phyloP scores from a whole-genome alignment of 73 alveolate species.

The Paramecium sexaurelia region DNA sequence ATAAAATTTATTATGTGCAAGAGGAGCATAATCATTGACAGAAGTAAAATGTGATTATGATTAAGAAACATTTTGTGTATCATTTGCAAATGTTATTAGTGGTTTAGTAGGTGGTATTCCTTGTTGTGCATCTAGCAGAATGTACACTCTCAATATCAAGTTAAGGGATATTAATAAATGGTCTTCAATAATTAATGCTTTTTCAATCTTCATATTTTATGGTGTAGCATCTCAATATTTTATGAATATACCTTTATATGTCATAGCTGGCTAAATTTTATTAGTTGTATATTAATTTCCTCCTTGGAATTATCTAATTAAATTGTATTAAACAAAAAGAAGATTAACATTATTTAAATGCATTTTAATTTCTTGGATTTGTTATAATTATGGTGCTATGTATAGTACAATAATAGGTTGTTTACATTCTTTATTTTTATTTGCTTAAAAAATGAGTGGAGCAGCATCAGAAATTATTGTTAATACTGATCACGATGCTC shows the following conservation, averaged over 20 bases:
- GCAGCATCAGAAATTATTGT: slow-evolving; percentile 55
- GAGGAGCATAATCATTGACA: slow-evolving; percentile 20
- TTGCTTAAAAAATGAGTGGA: slow-evolving; percentile 47
- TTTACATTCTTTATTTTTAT: slow-evolving; percentile 2
- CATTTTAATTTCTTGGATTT: neutral
- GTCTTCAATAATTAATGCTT: slow-evolving; percentile 55
- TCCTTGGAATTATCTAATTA: slow-evolving; percentile 12
- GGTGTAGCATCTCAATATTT: neutral
- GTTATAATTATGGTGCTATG: slow-evolving; percentile 35
- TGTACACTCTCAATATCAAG: slow-evolving; percentile 29
- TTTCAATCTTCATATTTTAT: slow-evolving; percentile 31
- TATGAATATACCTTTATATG: slow-evolving; percentile 38
- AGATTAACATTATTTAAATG: slow-evolving; percentile 43
- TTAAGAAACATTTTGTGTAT: slow-evolving; percentile 53
- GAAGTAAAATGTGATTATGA: slow-evolving; percentile 52
- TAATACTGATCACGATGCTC: neutral
- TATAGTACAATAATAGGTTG: slow-evolving; percentile 38
- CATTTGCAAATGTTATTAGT: slow-evolving; percentile 25
- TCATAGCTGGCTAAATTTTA: neutral
- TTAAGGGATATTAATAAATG: slow-evolving; percentile 8
- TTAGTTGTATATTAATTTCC: neutral
- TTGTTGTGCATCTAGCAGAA: slow-evolving; percentile 50
- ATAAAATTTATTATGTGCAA: slow-evolving; percentile 44
- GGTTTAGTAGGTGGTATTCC: slow-evolving; percentile 48
- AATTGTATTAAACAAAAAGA: neutral